Percentiles rank a stretch among this genome's conserved stretches.
phyloP scores from a whole-genome alignment of 805 yeast species.

The Candida broadrunensis region DNA sequence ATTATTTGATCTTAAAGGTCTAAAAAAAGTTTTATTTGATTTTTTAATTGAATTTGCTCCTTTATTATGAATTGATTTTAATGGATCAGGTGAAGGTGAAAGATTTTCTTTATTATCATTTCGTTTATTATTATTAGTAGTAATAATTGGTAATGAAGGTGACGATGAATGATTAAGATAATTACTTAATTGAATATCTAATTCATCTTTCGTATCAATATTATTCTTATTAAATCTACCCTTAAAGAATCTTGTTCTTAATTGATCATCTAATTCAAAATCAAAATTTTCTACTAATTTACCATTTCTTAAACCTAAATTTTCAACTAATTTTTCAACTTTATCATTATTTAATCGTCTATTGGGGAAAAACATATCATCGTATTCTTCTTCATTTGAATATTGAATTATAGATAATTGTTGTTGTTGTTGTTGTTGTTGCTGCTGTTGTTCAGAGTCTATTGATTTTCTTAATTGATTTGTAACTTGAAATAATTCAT shows the following conservation, averaged over 20 bases:
- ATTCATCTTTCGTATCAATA: slow-evolving; percentile 16
- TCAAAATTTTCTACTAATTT: slow-evolving; percentile 14
- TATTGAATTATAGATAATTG: background rate
- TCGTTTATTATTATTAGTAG: background rate
- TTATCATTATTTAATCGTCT: slow-evolving; percentile 30
- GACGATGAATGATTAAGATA: slow-evolving; percentile 11
- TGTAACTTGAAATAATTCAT: slow-evolving; percentile 32
- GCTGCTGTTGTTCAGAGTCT: background rate
- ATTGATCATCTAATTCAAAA: slow-evolving; percentile 32
- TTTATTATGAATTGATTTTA: slow-evolving; percentile 13
- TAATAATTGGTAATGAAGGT: background rate
- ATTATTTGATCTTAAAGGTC: slow-evolving; percentile 11
- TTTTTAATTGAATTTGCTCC: slow-evolving; percentile 15
- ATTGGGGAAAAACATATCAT: slow-evolving; percentile 12
- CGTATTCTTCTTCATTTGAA: slow-evolving; percentile 9
- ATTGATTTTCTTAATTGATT: slow-evolving; percentile 15
- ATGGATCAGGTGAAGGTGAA: slow-evolving; percentile 21
- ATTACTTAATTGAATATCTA: slow-evolving; percentile 30
- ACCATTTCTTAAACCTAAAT: slow-evolving; percentile 13
- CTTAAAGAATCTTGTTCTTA: slow-evolving; percentile 31
- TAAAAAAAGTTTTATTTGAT: slow-evolving; percentile 16
- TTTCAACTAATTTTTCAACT: slow-evolving; percentile 32
- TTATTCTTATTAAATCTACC: slow-evolving; percentile 26
- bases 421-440: slow-evolving; percentile 2
- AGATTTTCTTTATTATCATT: slow-evolving; percentile 32